These are phyloP conservation scores for sorghum (Sorghum bicolor) DNA, from an alignment of 176 grass and related monocot species.

Conservation along the genomic window Sorghum_bicolor_NCBIv3 NC_012870.2:78742501-78743000, in stretches of 20 bases:
- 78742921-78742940: constrained; percentile 46
- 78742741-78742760: constrained; percentile 89
- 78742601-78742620: constrained; percentile 33
- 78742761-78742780: constrained; percentile 66
- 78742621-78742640: constrained; percentile 23
- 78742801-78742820: constrained; percentile 67
- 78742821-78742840: constrained; percentile 68
- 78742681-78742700: neutral
- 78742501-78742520: constrained; percentile 50
- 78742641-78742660: constrained; percentile 44
- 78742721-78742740: constrained; percentile 56
- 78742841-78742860: constrained; percentile 81
- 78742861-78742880: constrained; percentile 62
- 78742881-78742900: neutral
- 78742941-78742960: neutral
- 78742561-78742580: constrained; percentile 74
- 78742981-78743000: constrained; percentile 73
- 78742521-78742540: neutral
- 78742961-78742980: constrained; percentile 2
- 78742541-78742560: constrained; percentile 14
- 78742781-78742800: constrained; percentile 70
- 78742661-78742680: neutral
- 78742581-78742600: constrained; percentile 92
- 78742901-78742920: constrained; percentile 40
- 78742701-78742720: constrained; percentile 31